Percentiles rank a stretch among this genome's conserved stretches.
phyloP scores from a whole-genome alignment of 495 filamentous ascomycete genomes.

The Aspergillus kassunensis region DNA sequence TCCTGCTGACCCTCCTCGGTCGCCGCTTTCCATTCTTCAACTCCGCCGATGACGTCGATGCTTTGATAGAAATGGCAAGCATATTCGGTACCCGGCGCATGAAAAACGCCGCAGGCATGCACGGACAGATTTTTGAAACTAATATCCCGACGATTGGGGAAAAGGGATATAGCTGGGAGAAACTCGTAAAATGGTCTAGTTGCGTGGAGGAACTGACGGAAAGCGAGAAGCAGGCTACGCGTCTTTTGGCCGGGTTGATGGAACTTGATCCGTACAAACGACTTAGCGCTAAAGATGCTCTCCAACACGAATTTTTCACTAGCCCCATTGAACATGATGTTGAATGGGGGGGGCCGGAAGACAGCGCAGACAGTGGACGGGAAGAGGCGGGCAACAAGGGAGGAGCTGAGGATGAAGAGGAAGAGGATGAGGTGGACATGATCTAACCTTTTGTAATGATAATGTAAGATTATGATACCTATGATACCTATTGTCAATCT shows the following conservation, averaged over 20 bases:
- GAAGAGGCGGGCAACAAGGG: slow-evolving; percentile 30
- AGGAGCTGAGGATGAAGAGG: slow-evolving; percentile 42
- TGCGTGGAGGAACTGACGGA: slow-evolving; percentile 46
- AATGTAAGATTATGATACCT: slow-evolving; percentile 22
- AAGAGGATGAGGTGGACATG: slow-evolving; percentile 45
- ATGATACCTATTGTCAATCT: neutral
- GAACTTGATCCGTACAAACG: slow-evolving; percentile 54
- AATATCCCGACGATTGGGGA: slow-evolving; percentile 86
- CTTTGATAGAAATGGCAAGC: slow-evolving; percentile 92
- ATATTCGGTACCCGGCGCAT: slow-evolving; percentile 86
- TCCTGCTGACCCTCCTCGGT: slow-evolving; percentile 84
- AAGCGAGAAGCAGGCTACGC: slow-evolving; percentile 45
- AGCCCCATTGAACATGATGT: slow-evolving; percentile 46
- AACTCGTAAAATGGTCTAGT: slow-evolving; percentile 89
- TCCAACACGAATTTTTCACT: slow-evolving; percentile 63
- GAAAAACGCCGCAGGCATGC: slow-evolving; percentile 73
- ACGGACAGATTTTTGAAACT: slow-evolving; percentile 85
- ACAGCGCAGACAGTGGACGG: slow-evolving; percentile 37
- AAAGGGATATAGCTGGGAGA: slow-evolving; percentile 79
- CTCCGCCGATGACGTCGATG: slow-evolving; percentile 91
- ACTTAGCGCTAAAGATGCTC: slow-evolving; percentile 54
- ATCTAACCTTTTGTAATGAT: slow-evolving; percentile 27
- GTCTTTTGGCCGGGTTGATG: slow-evolving; percentile 63
- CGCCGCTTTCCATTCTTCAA: slow-evolving; percentile 98
- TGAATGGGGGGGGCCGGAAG: slow-evolving; percentile 42